Conservation (phyloP, 805 yeast species). For the Teunomyces aglyptinius region DNA sequence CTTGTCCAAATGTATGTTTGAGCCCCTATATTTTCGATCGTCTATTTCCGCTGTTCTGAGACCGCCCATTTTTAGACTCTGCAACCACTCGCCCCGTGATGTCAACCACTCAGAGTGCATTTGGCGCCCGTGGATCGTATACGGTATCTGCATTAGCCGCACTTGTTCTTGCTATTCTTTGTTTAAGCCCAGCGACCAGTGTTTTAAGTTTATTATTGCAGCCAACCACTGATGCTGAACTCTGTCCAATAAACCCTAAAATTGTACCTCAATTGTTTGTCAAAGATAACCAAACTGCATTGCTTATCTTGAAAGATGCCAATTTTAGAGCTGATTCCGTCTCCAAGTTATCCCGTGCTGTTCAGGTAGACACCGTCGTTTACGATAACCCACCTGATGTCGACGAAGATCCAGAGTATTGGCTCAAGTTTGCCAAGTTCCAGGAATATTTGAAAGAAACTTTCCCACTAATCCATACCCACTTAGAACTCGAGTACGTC, state of each 20-base stretch:
- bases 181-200: background rate
- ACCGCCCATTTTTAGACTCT: no score
- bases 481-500: slow-evolving; percentile 51
- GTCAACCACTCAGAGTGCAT: background rate
- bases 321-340: slow-evolving; percentile 34
- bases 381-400: slow-evolving; percentile 53
- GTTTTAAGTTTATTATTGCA: background rate
- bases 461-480: slow-evolving; percentile 52
- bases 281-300: slow-evolving; percentile 30
- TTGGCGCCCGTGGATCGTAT: background rate
- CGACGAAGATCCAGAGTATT: slow-evolving; percentile 51
- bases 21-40: no score
- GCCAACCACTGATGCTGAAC: background rate
- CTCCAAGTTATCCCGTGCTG: slow-evolving; percentile 52
- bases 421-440: slow-evolving; percentile 40
- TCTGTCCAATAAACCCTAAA: slow-evolving; percentile 4
- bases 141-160: background rate
- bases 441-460: slow-evolving; percentile 52
- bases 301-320: slow-evolving; percentile 26
- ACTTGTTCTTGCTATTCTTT: background rate
- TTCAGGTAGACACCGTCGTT: slow-evolving; percentile 63
- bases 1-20: background rate
- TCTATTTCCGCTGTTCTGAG: no score
- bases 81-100: no score
- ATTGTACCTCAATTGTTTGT: slow-evolving; percentile 26